Evolutionary conservation across 208 protist species (phyloP).

Genomic region (Trypanosoma boissoni): DNA sequence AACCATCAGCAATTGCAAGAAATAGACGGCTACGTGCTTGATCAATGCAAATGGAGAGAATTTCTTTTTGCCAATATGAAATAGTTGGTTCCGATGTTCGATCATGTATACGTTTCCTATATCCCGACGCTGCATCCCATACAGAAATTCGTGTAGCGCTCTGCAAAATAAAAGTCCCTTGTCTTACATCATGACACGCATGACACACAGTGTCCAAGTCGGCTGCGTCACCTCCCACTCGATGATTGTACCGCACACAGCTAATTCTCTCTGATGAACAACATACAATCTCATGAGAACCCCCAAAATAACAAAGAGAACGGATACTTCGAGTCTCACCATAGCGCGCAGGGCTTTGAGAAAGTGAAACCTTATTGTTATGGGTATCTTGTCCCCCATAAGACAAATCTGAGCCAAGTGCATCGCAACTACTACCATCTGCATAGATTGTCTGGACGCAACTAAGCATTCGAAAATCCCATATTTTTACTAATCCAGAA

Average conservation of each 20-base stretch:
- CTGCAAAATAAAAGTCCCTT: conserved; percentile 51
- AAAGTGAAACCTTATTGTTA: neutral
- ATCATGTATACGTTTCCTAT: conserved; percentile 39
- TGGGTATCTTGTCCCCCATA: conserved; percentile 10
- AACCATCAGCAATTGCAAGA: conserved; percentile 34
- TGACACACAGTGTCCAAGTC: conserved; percentile 45
- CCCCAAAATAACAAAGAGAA: conserved; percentile 39
- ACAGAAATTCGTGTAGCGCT: conserved; percentile 53
- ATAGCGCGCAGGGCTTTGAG: neutral
- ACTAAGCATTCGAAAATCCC: conserved; percentile 68
- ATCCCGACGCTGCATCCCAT: conserved; percentile 56
- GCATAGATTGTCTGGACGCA: conserved; percentile 72
- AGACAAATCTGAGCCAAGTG: conserved; percentile 20
- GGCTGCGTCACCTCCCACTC: conserved; percentile 29
- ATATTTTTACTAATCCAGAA: conserved; percentile 70
- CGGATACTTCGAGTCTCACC: conserved; percentile 22
- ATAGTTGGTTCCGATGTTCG: conserved; percentile 22
- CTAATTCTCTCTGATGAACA: conserved; percentile 52
- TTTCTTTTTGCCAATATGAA: conserved; percentile 28
- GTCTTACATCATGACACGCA: conserved; percentile 39
- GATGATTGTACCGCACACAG: conserved; percentile 47
- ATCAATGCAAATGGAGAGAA: conserved; percentile 60
- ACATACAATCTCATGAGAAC: conserved; percentile 60
- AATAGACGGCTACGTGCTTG: conserved; percentile 53
- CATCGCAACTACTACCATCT: conserved; percentile 28